Evolutionary conservation across 768 basidiomycete genomes (phyloP).

Genomic region (Kwoniella heveanensis): DNA sequence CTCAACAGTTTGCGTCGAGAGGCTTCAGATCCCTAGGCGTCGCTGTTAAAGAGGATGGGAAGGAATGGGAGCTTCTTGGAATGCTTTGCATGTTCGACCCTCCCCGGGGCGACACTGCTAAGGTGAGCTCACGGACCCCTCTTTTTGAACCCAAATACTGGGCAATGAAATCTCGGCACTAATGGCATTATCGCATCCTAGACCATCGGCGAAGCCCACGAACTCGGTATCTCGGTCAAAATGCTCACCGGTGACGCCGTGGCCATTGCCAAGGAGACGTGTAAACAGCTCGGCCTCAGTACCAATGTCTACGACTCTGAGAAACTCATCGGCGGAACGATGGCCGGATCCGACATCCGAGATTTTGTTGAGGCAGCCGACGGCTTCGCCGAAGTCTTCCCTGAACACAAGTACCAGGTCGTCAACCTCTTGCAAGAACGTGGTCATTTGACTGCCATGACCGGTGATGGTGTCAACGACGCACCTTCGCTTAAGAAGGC

Average conservation of each 20-base stretch:
- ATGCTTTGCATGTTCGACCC: slow-evolving; percentile 61
- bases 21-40: slow-evolving; percentile 61
- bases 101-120: slow-evolving; percentile 59
- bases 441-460: slow-evolving; percentile 61
- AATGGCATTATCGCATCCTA: slow-evolving; percentile 7
- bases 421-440: slow-evolving; percentile 38
- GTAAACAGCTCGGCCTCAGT: slow-evolving; percentile 59
- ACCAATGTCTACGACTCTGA: slow-evolving; percentile 61
- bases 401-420: slow-evolving; percentile 60
- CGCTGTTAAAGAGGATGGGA: slow-evolving; percentile 59
- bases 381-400: slow-evolving; percentile 62
- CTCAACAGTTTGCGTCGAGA: slow-evolving; percentile 58
- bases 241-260: slow-evolving; percentile 64
- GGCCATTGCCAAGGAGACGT: slow-evolving; percentile 61
- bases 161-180: too few relatives aligned
- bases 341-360: slow-evolving; percentile 59
- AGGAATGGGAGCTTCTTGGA: slow-evolving; percentile 60
- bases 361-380: slow-evolving; percentile 62
- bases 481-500: slow-evolving; percentile 65
- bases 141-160: too few relatives aligned
- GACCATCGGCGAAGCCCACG: slow-evolving; percentile 59
- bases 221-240: slow-evolving; percentile 60
- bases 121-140: slow-evolving; percentile 37
- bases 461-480: slow-evolving; percentile 67
- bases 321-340: slow-evolving; percentile 57